Evolutionary conservation across 352 stramenopile species (phyloP).

Genomic region (Pythium myriotylum): DNA sequence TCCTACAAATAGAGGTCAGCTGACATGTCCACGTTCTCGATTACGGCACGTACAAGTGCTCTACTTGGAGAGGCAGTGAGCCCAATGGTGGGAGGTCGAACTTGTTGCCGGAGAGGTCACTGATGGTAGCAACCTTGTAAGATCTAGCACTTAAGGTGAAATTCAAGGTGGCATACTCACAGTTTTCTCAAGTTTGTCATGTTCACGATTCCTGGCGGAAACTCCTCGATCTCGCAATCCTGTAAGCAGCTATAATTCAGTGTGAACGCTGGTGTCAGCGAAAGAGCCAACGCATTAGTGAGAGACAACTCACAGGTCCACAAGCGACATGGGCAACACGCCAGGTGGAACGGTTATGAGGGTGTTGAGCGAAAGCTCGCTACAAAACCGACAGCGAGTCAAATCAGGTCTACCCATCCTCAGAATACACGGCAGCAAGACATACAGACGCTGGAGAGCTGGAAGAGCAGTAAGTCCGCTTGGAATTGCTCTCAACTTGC

Average conservation of each 20-base stretch:
- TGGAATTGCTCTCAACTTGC: slow-evolving; percentile 14
- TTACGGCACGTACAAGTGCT: slow-evolving; percentile 19
- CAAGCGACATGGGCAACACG: slow-evolving; percentile 8
- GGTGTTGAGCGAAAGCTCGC: slow-evolving; percentile 22
- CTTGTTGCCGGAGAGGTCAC: slow-evolving; percentile 22
- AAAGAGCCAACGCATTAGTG: too few species aligned
- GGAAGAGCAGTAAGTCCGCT: slow-evolving; percentile 4
- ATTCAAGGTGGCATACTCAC: slow-evolving; percentile 6
- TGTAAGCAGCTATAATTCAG: slow-evolving; percentile 12
- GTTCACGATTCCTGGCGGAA: slow-evolving; percentile 9
- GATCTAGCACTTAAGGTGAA: too few species aligned
- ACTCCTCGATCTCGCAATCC: slow-evolving; percentile 13
- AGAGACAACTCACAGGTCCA: slow-evolving; percentile 13
- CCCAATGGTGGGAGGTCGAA: slow-evolving; percentile 14
- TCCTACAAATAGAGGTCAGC: slow-evolving; percentile 8
- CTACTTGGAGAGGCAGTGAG: slow-evolving; percentile 21
- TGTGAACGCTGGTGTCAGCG: too few species aligned
- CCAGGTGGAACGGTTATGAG: slow-evolving; percentile 5
- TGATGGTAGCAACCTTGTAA: too few species aligned
- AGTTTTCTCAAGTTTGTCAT: slow-evolving; percentile 24
- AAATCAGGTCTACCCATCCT: neutral
- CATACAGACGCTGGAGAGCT: slow-evolving; percentile 23
- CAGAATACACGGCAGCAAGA: neutral
- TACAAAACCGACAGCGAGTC: neutral
- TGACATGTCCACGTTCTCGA: neutral